Percentiles rank a stretch among this genome's conserved stretches.
phyloP scores from a whole-genome alignment of 805 yeast species.

The Saccharomycopsis oosterbeekiorum region DNA sequence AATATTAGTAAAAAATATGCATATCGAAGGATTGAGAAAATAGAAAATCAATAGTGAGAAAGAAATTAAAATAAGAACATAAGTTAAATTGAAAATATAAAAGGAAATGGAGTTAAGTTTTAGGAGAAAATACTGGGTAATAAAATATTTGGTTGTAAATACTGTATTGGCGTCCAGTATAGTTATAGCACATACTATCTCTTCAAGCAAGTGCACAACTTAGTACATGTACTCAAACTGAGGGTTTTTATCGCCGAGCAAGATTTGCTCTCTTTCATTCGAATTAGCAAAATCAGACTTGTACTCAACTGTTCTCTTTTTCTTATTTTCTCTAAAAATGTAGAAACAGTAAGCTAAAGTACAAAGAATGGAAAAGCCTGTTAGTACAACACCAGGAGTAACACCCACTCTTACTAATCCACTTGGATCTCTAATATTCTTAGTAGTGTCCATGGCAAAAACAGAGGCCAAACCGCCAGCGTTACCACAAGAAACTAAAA shows the following conservation, averaged over 20 bases:
- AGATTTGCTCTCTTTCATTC: slow-evolving; percentile 11
- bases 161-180: no score
- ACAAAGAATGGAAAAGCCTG: slow-evolving; percentile 32
- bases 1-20: background rate
- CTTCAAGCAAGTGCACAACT: background rate
- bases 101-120: no score
- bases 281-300: slow-evolving; percentile 5
- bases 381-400: slow-evolving; percentile 38
- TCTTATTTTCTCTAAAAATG: slow-evolving; percentile 23
- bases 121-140: no score
- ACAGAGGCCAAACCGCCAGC: slow-evolving; percentile 46
- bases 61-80: background rate
- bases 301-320: slow-evolving; percentile 20
- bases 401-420: slow-evolving; percentile 33
- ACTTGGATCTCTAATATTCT: slow-evolving; percentile 14
- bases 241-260: slow-evolving; percentile 12
- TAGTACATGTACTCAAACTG: slow-evolving; percentile 14
- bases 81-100: no score
- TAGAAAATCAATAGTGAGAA: background rate
- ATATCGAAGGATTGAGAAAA: no score
- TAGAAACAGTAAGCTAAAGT: slow-evolving; percentile 29
- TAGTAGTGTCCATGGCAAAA: slow-evolving; percentile 21
- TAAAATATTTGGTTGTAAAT: no score
- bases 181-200: no score
- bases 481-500: slow-evolving; percentile 62